Evolutionary conservation across 371 early-diverging fungal genomes (phyloP), one percentile per base, ranked within the genome.

Genomic region (Nematocida ausubeli): DNA sequence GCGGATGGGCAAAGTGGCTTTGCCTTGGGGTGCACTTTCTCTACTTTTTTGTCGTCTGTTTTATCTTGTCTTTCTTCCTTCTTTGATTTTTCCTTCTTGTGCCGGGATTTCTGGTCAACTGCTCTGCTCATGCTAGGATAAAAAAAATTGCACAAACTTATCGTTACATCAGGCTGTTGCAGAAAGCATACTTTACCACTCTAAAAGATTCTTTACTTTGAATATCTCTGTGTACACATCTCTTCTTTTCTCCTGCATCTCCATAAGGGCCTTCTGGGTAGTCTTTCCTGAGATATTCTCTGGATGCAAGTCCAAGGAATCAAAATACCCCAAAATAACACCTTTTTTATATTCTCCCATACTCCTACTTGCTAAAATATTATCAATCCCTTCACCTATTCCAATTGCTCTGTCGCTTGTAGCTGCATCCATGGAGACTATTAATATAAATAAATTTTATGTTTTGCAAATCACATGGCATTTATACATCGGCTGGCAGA

Each of bases 1-100:
- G 89, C 86, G 70, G 94, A 89, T 81, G 92, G 92, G 65, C 78
- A 75, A 2, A 75, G 34, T 37, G 78, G 78, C 39, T 60, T 44
- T 63, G 78, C 78, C 34, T 75, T 75, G 3, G 63, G 68, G 28
- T 75, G 47, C 28, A 44, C 42, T 47, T 64, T 40, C 49, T 73
- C 50, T 14, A 5, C 7, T 26, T 72, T 54, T 24, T 22, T 40
- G n/a, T 40, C 37, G 26, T 73, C 64, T 39, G 19, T 66, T 35
- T 50, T 35, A 9, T 22, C 2, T 44, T 37, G n/a, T 30, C 66
- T 58, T 67, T 35, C n/a, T 42, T 26, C 67, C 65, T 64, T 64
- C 42, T 40, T 49, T 37, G 14, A 26, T 65, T 67, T 51, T 28
- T 75, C 67, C 42, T 66, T 54, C 34, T 75, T 66, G 19, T 54